These are phyloP conservation scores for Coemansia sp. DNA, from an alignment of 192 early-diverging fungal species.

Conservation along the genomic window DNA sequence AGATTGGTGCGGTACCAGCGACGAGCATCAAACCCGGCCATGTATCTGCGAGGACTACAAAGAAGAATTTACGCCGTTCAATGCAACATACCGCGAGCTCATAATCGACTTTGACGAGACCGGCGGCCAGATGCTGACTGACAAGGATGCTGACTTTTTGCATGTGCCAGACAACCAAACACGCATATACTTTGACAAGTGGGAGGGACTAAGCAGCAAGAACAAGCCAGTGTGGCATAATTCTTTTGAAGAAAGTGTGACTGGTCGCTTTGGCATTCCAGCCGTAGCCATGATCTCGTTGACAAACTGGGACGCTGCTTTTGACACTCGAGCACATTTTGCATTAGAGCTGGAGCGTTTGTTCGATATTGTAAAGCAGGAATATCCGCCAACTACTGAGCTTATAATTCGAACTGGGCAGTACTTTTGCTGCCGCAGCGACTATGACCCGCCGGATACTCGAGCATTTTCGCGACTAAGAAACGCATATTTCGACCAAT, in stretches of 20 bases:
- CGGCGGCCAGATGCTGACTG: slow-evolving; percentile 7
- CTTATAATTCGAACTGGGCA: slow-evolving; percentile 56
- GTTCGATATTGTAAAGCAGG: slow-evolving; percentile 19
- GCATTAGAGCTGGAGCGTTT: slow-evolving; percentile 20
- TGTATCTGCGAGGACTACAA: slow-evolving; percentile 56
- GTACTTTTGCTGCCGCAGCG: slow-evolving; percentile 57
- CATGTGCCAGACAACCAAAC: not conserved
- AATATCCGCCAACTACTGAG: slow-evolving; percentile 28
- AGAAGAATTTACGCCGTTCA: slow-evolving; percentile 27
- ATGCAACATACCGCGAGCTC: slow-evolving; percentile 14
- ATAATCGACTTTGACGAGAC: slow-evolving; percentile 10
- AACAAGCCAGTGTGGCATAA: slow-evolving; percentile 5
- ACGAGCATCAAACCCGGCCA: slow-evolving; percentile 7
- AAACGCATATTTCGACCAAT: slow-evolving; percentile 25
- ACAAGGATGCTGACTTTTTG: not conserved
- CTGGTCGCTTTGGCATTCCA: slow-evolving; percentile 9
- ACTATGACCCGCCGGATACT: slow-evolving; percentile 14
- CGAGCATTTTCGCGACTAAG: slow-evolving; percentile 33
- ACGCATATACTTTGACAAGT: slow-evolving; percentile 44
- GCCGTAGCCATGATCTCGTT: slow-evolving; percentile 37
- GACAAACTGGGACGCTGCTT: slow-evolving; percentile 58
- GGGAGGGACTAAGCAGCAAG: slow-evolving; percentile 52
- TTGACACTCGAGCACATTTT: slow-evolving; percentile 33
- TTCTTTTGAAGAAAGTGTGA: not conserved
- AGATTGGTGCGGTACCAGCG: slow-evolving; percentile 39